Conservation (phyloP, 306 rosid genomes). For the Quercus aquifolioides region DNA sequence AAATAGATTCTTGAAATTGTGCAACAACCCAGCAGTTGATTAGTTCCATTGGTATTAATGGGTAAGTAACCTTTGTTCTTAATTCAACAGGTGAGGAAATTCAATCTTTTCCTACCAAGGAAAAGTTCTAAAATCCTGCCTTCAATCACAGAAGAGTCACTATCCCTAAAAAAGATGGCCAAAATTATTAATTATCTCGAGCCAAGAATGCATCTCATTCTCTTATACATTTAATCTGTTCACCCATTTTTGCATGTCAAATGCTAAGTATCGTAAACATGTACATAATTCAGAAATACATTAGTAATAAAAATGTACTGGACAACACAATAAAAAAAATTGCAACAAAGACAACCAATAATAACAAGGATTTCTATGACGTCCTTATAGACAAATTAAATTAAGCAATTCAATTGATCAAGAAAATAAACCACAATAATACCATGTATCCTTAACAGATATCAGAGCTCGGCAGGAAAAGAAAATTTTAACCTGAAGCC, state of each 20-base stretch:
- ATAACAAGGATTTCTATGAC: conserved; percentile 5
- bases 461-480: conserved; percentile 10
- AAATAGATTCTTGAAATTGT: neutral
- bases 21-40: neutral
- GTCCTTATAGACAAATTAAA: conserved; percentile 4
- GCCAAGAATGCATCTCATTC: neutral
- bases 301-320: neutral
- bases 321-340: neutral
- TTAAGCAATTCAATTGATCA: neutral
- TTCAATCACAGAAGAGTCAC: neutral
- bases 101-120: neutral
- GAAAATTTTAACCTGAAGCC: conserved; percentile 19
- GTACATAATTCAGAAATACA: neutral
- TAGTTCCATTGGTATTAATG: neutral
- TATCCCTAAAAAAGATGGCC: neutral
- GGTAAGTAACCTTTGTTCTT: neutral
- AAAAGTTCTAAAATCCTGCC: neutral
- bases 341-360: neutral
- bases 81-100: neutral
- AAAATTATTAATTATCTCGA: neutral
- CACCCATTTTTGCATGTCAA: neutral
- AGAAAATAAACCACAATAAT: neutral
- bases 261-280: neutral
- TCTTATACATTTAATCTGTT: neutral
- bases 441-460: conserved; percentile 2